Conservation (phyloP, 164 flowering plant genomes). For the Chimonanthus salicifolius region DNA sequence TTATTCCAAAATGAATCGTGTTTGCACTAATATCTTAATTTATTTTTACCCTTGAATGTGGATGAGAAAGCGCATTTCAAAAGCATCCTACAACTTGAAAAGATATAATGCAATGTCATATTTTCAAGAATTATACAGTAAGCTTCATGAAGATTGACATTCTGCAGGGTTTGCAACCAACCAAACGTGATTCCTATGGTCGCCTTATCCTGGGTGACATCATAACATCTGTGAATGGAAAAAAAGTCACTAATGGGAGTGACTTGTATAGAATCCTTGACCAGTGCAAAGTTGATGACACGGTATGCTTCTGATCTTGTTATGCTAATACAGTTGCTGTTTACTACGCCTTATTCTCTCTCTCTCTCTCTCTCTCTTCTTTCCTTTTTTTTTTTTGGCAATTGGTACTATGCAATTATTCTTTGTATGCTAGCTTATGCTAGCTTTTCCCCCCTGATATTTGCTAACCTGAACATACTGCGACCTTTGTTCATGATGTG, state of each 20-base stretch:
- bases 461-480: background rate
- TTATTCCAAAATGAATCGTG: no score
- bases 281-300: constrained; percentile 87
- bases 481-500: background rate
- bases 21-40: background rate
- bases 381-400: no score
- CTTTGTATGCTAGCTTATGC: background rate
- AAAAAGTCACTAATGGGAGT: constrained; percentile 77
- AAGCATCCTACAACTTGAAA: background rate
- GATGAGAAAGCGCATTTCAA: background rate
- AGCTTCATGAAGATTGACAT: background rate
- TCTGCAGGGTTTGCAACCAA: constrained; percentile 69
- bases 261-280: constrained; percentile 97
- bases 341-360: no score
- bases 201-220: constrained; percentile 90
- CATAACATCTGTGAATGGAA: constrained; percentile 89
- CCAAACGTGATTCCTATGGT: constrained; percentile 89
- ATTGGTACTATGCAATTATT: no score
- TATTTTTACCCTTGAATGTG: background rate
- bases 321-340: no score
- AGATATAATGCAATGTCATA: background rate
- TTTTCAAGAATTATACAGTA: background rate
- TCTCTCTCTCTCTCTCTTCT: no score
- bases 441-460: background rate
- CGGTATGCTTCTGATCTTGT: constrained; percentile 33